Conservation (phyloP, 176 grass and related monocot genomes). For the Carex scoparia region DNA sequence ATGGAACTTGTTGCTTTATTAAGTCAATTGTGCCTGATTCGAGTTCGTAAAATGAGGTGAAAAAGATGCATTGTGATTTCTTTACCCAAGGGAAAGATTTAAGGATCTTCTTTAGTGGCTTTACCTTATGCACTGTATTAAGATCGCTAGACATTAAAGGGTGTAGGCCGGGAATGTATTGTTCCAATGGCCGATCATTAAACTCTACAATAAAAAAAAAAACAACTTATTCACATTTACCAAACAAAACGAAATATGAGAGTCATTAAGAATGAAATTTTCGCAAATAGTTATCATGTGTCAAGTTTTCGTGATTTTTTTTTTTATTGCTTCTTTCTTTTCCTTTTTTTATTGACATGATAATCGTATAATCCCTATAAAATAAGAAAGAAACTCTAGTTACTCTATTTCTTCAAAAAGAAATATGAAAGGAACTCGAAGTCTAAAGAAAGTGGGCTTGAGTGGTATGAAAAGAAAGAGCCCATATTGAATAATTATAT, state of each 20-base stretch:
- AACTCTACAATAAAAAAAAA: conserved; percentile 17
- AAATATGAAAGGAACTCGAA: not conserved
- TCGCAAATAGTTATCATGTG: not conserved
- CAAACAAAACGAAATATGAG: not conserved
- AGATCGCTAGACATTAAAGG: conserved; percentile 22
- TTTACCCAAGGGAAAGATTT: not conserved
- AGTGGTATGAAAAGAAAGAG: not conserved
- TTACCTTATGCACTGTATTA: not conserved
- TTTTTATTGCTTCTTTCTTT: too few species aligned
- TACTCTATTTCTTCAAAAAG: too few species aligned
- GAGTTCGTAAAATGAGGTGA: conserved; percentile 48
- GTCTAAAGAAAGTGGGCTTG: not conserved
- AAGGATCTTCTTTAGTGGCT: conserved; percentile 6
- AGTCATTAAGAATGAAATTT: not conserved
- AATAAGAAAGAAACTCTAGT: not conserved
- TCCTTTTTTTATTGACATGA: not conserved
- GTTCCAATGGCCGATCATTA: conserved; percentile 30
- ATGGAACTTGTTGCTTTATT: conserved; percentile 28
- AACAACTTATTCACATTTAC: not conserved
- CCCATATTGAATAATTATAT: not conserved
- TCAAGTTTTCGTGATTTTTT: too few species aligned
- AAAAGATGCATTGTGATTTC: conserved; percentile 39
- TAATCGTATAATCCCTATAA: not conserved
- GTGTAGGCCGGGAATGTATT: conserved; percentile 20
- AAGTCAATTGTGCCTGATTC: conserved; percentile 25